These are phyloP conservation scores for Colletotrichum coccodes DNA, from an alignment of 2,329 filamentous ascomycete genomes.

Conservation along the genomic window DNA sequence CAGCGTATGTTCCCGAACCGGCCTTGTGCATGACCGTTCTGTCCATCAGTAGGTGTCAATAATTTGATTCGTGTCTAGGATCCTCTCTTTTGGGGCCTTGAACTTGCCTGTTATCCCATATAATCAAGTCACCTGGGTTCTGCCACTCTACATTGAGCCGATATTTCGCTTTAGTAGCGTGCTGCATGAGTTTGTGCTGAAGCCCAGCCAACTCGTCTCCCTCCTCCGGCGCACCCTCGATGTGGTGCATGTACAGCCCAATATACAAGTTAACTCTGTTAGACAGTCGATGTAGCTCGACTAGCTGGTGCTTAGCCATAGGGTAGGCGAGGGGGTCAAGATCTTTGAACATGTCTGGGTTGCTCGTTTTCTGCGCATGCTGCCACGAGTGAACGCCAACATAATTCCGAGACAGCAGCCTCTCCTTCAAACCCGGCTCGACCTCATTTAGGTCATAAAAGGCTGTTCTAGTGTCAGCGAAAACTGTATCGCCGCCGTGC, in stretches of 20 bases:
- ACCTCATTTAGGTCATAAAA: constrained; percentile 54
- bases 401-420: constrained; percentile 51
- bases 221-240: constrained; percentile 49
- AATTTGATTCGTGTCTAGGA: not conserved
- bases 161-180: constrained; percentile 59
- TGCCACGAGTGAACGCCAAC: constrained; percentile 60
- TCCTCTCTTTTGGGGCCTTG: too few relatives aligned
- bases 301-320: constrained; percentile 56
- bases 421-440: constrained; percentile 37
- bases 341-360: constrained; percentile 57
- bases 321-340: constrained; percentile 50
- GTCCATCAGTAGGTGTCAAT: not conserved
- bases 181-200: constrained; percentile 51
- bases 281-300: constrained; percentile 61
- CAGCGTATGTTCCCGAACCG: constrained; percentile 54
- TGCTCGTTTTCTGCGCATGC: constrained; percentile 62
- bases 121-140: constrained; percentile 58
- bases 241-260: constrained; percentile 62
- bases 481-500: constrained; percentile 61
- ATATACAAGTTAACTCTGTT: constrained; percentile 64
- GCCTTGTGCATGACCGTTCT: constrained; percentile 59
- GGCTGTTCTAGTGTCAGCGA: constrained; percentile 62
- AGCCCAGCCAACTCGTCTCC: constrained; percentile 47
- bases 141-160: constrained; percentile 58
- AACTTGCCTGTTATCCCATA: constrained; percentile 67